phyloP scores from a whole-genome alignment of 225 moss, liverwort and hornwort species.

The Climacium dendroides region DNA sequence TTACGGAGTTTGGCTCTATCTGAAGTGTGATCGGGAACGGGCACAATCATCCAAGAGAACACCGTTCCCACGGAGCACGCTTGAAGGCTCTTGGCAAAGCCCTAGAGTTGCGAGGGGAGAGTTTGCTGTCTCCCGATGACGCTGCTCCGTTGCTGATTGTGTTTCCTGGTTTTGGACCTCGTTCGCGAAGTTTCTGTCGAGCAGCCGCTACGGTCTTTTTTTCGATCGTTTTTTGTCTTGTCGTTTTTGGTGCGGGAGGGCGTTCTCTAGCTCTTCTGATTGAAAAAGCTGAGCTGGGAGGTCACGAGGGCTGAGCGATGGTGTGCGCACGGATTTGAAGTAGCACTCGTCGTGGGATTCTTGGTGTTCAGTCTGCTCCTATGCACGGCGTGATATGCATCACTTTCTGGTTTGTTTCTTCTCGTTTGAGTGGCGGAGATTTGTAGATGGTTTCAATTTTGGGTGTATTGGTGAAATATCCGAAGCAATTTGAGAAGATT shows the following conservation, averaged over 20 bases:
- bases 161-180: not conserved
- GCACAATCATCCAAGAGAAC: not conserved
- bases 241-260: not conserved
- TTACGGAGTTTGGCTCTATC: not conserved
- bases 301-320: not conserved
- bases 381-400: conserved; percentile 11
- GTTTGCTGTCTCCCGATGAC: not conserved
- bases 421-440: not conserved
- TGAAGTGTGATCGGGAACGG: not conserved
- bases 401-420: not conserved
- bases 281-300: not conserved
- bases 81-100: not conserved
- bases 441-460: not conserved
- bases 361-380: not conserved
- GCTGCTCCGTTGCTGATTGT: not conserved
- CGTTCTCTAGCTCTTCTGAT: not conserved
- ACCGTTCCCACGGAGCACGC: not conserved
- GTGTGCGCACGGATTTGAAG: not conserved
- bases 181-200: not conserved
- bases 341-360: not conserved
- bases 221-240: not conserved
- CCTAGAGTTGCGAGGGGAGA: not conserved
- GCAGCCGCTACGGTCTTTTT: not conserved
- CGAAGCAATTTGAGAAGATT: not conserved
- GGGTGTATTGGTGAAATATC: not conserved